phyloP scores from a whole-genome alignment of 2,329 filamentous ascomycete genomes.

The Nothophoma quercina region DNA sequence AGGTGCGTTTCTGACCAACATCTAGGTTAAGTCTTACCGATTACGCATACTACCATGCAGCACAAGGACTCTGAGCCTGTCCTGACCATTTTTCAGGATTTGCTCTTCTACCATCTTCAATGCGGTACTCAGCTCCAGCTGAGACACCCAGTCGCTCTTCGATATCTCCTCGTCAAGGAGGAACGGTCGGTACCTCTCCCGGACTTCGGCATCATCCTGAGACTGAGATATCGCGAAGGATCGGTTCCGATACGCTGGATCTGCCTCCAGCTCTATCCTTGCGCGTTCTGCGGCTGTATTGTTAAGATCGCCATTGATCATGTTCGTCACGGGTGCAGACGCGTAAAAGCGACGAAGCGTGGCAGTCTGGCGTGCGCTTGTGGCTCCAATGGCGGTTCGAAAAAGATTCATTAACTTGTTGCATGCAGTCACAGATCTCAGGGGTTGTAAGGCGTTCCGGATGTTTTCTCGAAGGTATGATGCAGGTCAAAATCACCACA shows the following conservation, averaged over 20 bases:
- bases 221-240: constrained; percentile 55
- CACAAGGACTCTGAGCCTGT: constrained; percentile 64
- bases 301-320: constrained; percentile 34
- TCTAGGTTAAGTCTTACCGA: constrained; percentile 40
- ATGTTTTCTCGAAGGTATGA: not conserved
- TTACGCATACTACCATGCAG: constrained; percentile 67
- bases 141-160: constrained; percentile 62
- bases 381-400: not conserved
- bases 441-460: not conserved
- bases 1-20: not conserved
- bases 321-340: constrained; percentile 4
- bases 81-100: constrained; percentile 45
- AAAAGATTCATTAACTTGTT: constrained; percentile 4
- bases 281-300: constrained; percentile 32
- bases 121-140: constrained; percentile 63
- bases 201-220: constrained; percentile 58
- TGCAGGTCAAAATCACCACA: not conserved
- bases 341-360: constrained; percentile 2
- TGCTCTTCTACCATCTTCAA: constrained; percentile 61
- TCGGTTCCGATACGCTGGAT: constrained; percentile 20
- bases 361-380: not conserved
- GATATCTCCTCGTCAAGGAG: constrained; percentile 53
- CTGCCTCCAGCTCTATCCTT: constrained; percentile 19
- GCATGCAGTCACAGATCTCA: not conserved
- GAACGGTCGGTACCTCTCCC: constrained; percentile 65